These are phyloP conservation scores for Rosa multiflora DNA, from an alignment of 306 rosid genomes.

Conservation along the genomic window DNA sequence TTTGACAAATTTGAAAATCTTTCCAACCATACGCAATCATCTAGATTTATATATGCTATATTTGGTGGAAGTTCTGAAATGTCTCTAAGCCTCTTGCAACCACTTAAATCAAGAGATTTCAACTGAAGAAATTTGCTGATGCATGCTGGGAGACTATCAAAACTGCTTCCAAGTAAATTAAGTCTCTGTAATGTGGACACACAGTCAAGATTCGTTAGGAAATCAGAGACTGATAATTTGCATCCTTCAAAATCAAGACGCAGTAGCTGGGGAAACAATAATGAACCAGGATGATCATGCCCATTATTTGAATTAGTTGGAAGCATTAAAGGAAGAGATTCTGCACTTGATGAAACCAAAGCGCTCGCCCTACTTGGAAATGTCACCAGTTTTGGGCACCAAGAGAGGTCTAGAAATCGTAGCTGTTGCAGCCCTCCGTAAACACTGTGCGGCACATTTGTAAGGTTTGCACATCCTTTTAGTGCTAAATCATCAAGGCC, in stretches of 20 bases:
- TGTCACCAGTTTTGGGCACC: not conserved
- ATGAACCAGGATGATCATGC: not conserved
- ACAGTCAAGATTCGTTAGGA: not conserved
- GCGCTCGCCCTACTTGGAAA: no score
- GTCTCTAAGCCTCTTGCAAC: slow-evolving; percentile 1
- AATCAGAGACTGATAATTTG: not conserved
- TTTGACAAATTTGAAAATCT: not conserved
- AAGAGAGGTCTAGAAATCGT: not conserved
- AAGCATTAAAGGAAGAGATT: not conserved
- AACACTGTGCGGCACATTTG: not conserved
- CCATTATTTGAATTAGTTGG: not conserved
- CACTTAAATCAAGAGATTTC: not conserved
- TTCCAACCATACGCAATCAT: not conserved
- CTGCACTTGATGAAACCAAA: not conserved
- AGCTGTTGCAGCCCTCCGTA: not conserved
- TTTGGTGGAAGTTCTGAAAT: not conserved
- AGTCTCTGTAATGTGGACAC: not conserved
- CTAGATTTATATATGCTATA: not conserved
- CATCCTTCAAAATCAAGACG: not conserved
- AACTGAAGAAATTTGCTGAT: not conserved
- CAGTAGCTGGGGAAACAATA: not conserved
- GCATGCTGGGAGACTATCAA: not conserved
- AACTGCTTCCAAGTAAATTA: not conserved
- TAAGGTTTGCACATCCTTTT: not conserved
- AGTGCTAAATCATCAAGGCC: not conserved